Evolutionary conservation across 2,329 filamentous ascomycete genomes (phyloP).

Genomic region (Penicillium hesseltinei): DNA sequence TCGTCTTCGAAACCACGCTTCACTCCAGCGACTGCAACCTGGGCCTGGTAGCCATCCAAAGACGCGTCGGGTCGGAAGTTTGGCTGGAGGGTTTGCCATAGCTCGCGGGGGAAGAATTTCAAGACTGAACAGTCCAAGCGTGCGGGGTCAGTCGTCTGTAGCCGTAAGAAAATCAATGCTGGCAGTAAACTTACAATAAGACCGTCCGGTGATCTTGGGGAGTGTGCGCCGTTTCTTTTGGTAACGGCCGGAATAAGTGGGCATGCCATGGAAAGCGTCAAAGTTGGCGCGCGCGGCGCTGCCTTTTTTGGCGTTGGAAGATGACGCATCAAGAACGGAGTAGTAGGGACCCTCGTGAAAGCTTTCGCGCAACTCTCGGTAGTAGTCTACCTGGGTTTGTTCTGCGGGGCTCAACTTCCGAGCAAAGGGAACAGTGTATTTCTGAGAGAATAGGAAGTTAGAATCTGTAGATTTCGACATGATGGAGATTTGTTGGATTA

Average conservation of each 20-base stretch:
- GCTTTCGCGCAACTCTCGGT: constrained; percentile 53
- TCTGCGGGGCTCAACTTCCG: constrained; percentile 43
- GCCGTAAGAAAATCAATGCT: background rate
- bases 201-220: constrained; percentile 54
- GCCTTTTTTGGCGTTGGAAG: constrained; percentile 44
- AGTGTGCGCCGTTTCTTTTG: constrained; percentile 55
- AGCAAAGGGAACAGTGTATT: constrained; percentile 38
- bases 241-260: constrained; percentile 59
- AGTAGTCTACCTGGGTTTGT: constrained; percentile 49
- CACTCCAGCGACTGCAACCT: constrained; percentile 16
- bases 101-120: constrained; percentile 58
- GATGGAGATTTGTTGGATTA: background rate
- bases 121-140: constrained; percentile 42
- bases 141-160: background rate
- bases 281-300: constrained; percentile 49
- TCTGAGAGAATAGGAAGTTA: constrained; percentile 23
- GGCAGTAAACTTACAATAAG: constrained; percentile 49
- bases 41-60: constrained; percentile 30
- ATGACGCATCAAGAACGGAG: constrained; percentile 48
- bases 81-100: constrained; percentile 55
- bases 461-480: background rate
- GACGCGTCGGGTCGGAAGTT: constrained; percentile 38
- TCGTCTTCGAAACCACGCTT: constrained; percentile 48
- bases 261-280: constrained; percentile 62
- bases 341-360: constrained; percentile 62